Conservation (phyloP, 2,329 filamentous ascomycete genomes). For the Onygenales sp. region DNA sequence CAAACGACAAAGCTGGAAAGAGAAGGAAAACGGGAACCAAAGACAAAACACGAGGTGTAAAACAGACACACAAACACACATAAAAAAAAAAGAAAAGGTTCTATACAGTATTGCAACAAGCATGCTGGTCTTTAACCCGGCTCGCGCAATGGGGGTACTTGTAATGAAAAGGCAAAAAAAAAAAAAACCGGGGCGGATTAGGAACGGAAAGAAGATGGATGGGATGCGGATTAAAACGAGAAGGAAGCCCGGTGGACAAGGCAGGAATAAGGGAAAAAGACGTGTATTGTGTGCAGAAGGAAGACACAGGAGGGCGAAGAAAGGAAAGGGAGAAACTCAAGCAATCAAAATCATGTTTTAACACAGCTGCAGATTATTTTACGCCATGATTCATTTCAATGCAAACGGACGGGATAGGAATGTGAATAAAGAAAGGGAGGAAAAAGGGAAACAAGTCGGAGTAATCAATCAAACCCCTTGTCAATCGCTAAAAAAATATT, state of each 20-base stretch:
- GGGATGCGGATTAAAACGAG: too few relatives aligned
- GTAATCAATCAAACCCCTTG: conserved; percentile 3
- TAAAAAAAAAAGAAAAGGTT: background rate
- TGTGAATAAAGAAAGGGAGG: background rate
- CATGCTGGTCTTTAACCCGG: too few relatives aligned
- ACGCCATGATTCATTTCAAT: too few relatives aligned
- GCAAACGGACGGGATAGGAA: background rate
- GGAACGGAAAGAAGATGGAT: too few relatives aligned
- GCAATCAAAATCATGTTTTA: background rate
- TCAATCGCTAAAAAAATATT: conserved; percentile 8
- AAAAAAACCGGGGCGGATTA: too few relatives aligned
- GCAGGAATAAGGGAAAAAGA: too few relatives aligned
- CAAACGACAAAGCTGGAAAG: background rate
- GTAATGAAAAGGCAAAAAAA: too few relatives aligned
- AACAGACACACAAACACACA: background rate
- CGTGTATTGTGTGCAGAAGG: too few relatives aligned
- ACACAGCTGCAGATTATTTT: background rate
- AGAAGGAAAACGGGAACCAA: background rate
- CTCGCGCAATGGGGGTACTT: too few relatives aligned
- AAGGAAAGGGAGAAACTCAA: background rate
- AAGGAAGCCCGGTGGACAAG: too few relatives aligned
- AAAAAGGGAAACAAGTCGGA: background rate
- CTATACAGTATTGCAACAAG: too few relatives aligned
- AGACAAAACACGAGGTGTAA: background rate
- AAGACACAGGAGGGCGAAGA: too few relatives aligned